Evolutionary conservation across 2,329 filamentous ascomycete species (phyloP).

Genomic region (Calonectria ilicicola): DNA sequence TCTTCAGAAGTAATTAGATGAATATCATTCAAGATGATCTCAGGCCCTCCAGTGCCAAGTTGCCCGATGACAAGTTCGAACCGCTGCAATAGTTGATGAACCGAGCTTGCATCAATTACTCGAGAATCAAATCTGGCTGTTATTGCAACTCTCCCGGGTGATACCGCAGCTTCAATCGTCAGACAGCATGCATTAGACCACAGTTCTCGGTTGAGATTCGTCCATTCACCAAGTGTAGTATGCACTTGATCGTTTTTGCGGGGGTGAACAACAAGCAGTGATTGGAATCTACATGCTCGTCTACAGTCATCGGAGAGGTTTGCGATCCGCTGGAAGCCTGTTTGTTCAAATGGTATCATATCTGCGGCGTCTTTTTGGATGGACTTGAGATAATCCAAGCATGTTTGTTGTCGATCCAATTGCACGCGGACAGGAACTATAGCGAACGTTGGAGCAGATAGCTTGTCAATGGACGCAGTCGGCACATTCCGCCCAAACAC

Average conservation of each 20-base stretch:
- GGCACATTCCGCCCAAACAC: constrained; percentile 21
- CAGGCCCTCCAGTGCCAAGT: background rate
- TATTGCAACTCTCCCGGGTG: background rate
- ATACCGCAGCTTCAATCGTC: background rate
- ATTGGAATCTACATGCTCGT: constrained; percentile 23
- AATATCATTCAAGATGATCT: background rate
- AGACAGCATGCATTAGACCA: constrained; percentile 10
- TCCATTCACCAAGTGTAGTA: background rate
- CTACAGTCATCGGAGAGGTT: constrained; percentile 9
- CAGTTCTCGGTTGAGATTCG: background rate
- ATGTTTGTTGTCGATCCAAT: constrained; percentile 43
- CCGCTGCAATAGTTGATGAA: background rate
- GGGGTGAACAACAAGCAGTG: constrained; percentile 20
- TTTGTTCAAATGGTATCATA: constrained; percentile 35
- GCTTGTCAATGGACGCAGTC: constrained; percentile 19
- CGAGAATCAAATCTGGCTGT: constrained; percentile 17
- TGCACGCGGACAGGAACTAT: constrained; percentile 38
- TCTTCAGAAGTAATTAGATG: constrained; percentile 19
- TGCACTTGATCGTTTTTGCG: background rate
- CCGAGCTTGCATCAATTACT: background rate
- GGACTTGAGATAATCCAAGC: constrained; percentile 56
- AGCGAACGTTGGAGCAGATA: constrained; percentile 25
- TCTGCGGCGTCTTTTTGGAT: constrained; percentile 33
- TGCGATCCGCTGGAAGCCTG: constrained; percentile 31
- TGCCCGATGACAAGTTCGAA: constrained; percentile 7